Base-by-base conservation (phyloP, 2,329 filamentous ascomycete species). In the Nemania serpens region DNA sequence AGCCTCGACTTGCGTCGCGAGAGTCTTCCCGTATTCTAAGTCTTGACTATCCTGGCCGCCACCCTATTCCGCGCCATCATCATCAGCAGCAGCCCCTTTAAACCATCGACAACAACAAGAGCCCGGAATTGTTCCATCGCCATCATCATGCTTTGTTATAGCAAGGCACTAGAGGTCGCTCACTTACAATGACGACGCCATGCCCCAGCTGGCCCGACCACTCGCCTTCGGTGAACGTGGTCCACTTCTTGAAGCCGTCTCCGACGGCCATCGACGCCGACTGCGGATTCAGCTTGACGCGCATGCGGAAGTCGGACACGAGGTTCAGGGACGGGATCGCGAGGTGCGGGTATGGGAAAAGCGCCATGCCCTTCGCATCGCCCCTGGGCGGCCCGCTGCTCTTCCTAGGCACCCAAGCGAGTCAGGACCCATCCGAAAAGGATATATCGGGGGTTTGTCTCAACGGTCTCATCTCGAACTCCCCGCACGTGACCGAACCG, bases 21-120 rank as follows among this genome's bases (percentile, higher is more conserved):
- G 17, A n/a, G 62, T 61, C 7, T 68, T 64, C 15, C 68, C 70
- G 12, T 68, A 33, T 5, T 46, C 43, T 12, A 67, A 9, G 9
- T 73, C 70, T 58, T 66, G 66, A n/a, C 64, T 69, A 18, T 71
- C 66, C 55, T 72, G 72, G 1, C 65, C 71, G 15, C 71, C 72
- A 20, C 62, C 61, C 72, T 74, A 29, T 47, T 41, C 37, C 25
- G 25, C 45, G 20, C 15, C 3, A 11, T 34, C 18, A 17, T 13
- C 17, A 25, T 62, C 54, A 57, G 51, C 22, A 4, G 3, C 39
- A 12, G 15, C n/a, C 37, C 13, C 37, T 17, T 13, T 6, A 41
- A 17, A n/a, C 25, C 25, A 29, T 29, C 7, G 25, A 29, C 7
- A 7, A 29, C 7, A 29, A 29, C 7, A 29, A 29, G 25, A n/a